These are phyloP conservation scores for Trametes gibbosa DNA, from an alignment of 768 basidiomycete species.

Conservation along the genomic window DNA sequence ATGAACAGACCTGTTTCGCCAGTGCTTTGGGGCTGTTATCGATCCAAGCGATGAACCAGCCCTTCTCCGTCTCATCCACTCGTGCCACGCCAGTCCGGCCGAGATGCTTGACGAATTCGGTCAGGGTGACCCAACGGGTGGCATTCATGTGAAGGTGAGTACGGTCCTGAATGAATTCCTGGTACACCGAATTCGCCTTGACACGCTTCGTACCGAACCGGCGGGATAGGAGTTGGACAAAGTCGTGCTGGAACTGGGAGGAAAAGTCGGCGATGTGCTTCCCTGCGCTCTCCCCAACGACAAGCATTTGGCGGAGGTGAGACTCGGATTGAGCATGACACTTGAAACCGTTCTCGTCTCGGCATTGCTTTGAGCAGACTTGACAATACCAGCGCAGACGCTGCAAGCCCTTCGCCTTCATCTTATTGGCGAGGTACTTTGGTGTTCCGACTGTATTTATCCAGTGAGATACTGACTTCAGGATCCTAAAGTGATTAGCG, in stretches of 20 bases:
- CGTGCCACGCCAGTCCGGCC: conserved; percentile 82
- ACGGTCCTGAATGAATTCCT: conserved; percentile 96
- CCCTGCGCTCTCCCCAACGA: conserved; percentile 92
- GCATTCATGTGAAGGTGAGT: conserved; percentile 96
- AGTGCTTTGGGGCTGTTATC: conserved; percentile 94
- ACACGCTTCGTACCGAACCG: conserved; percentile 96
- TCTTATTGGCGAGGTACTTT: conserved; percentile 89
- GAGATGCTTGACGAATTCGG: conserved; percentile 91
- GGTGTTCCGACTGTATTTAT: conserved; percentile 69
- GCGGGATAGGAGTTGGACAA: conserved; percentile 85
- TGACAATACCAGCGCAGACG: conserved; percentile 98
- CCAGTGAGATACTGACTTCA: neutral
- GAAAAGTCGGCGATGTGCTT: conserved; percentile 92
- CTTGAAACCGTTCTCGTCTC: conserved; percentile 99
- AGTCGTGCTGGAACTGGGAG: conserved; percentile 83
- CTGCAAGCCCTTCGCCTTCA: conserved; percentile 97
- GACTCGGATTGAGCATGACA: conserved; percentile 86
- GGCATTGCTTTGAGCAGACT: conserved; percentile 98
- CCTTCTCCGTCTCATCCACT: conserved; percentile 98
- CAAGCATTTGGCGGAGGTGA: conserved; percentile 95
- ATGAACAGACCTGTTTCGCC: conserved; percentile 69
- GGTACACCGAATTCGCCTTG: conserved; percentile 91
- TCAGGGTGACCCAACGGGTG: conserved; percentile 95
- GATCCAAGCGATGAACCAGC: conserved; percentile 97
- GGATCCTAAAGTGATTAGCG: neutral